Evolutionary conservation across 352 stramenopile genomes (phyloP).

Genomic region (Globisporangium alternatum): DNA sequence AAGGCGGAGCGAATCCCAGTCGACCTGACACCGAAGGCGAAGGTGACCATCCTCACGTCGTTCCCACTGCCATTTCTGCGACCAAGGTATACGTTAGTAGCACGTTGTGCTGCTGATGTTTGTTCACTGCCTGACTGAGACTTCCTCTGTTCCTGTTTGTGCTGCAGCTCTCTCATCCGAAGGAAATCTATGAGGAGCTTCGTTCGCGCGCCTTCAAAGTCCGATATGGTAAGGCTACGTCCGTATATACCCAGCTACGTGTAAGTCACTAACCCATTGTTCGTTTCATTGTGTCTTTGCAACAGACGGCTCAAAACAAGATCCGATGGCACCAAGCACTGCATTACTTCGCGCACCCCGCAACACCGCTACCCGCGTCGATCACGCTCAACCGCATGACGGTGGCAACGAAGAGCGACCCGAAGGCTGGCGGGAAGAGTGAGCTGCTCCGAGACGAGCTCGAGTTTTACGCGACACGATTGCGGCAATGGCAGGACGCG

Average conservation of each 20-base stretch:
- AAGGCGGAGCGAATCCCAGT: conserved; percentile 45
- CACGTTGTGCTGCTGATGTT: not conserved
- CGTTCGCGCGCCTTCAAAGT: not conserved
- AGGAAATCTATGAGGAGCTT: conserved; percentile 34
- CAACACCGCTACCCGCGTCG: conserved; percentile 43
- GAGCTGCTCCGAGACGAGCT: conserved; percentile 50
- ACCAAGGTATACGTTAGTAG: conserved; percentile 30
- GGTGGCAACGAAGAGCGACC: conserved; percentile 23
- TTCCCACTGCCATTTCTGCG: conserved; percentile 67
- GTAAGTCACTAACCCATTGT: not conserved
- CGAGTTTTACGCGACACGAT: conserved; percentile 52
- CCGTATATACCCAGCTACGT: not conserved
- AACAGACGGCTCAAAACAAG: conserved; percentile 16
- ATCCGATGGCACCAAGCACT: conserved; percentile 63
- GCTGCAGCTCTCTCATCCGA: conserved; percentile 31
- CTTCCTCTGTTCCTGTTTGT: not conserved
- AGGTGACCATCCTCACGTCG: conserved; percentile 52
- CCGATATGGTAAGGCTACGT: not conserved
- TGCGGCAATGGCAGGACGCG: conserved; percentile 61
- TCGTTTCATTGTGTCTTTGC: not conserved
- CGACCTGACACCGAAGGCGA: conserved; percentile 61
- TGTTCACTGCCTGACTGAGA: not conserved
- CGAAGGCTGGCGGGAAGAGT: conserved; percentile 21
- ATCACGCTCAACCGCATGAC: conserved; percentile 43
- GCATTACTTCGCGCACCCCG: conserved; percentile 69